phyloP scores from a whole-genome alignment of 2,329 filamentous ascomycete genomes.

The Scytalidium lignicola region DNA sequence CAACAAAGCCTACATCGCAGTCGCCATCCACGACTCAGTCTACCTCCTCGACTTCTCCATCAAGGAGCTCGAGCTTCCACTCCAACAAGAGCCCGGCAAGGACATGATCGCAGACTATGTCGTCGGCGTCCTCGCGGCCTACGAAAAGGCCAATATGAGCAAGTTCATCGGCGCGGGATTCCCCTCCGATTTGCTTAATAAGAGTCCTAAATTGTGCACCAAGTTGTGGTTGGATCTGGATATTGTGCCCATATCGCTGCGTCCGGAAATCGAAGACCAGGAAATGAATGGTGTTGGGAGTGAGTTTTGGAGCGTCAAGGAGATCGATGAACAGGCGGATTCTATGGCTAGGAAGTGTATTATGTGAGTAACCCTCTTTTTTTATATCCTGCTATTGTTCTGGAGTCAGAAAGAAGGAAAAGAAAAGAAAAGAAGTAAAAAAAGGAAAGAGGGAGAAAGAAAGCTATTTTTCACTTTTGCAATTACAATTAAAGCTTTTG shows the following conservation, averaged over 20 bases:
- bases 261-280: slow-evolving; percentile 33
- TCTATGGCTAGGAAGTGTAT: slow-evolving; percentile 76
- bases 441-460: no score
- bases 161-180: slow-evolving; percentile 76
- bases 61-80: slow-evolving; percentile 46
- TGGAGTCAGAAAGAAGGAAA: slow-evolving; percentile 12
- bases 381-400: slow-evolving; percentile 1
- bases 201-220: slow-evolving; percentile 62
- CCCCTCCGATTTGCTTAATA: slow-evolving; percentile 50
- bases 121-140: slow-evolving; percentile 49
- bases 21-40: slow-evolving; percentile 68
- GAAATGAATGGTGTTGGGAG: slow-evolving; percentile 29
- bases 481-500: no score
- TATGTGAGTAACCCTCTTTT: slow-evolving; percentile 44
- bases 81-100: slow-evolving; percentile 31
- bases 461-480: no score
- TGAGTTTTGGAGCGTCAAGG: slow-evolving; percentile 47
- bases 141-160: slow-evolving; percentile 59
- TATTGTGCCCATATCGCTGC: slow-evolving; percentile 65
- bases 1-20: slow-evolving; percentile 49
- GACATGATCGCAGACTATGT: slow-evolving; percentile 56
- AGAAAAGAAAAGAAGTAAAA: no score
- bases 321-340: slow-evolving; percentile 77
- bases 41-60: slow-evolving; percentile 71
- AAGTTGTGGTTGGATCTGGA: slow-evolving; percentile 73